Evolutionary conservation across 768 basidiomycete species (phyloP), one percentile per base, ranked within the genome.

Genomic region (Termitomyces sp.): DNA sequence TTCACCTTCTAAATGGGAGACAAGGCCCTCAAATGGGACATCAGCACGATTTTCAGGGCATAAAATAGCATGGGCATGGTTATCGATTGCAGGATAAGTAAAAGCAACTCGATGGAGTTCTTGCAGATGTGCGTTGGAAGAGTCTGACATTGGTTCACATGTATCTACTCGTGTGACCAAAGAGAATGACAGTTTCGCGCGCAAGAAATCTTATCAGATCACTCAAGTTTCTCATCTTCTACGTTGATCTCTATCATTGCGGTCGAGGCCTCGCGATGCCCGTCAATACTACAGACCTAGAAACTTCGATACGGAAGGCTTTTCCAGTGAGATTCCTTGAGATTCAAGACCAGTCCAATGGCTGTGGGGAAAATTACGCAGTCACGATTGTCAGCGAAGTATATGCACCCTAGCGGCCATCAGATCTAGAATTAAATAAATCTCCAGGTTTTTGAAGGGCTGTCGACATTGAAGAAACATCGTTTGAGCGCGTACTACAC

Each of bases 371-470:
- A 63, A 92, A 77, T 69, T 93, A 91, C 66, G 74, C 83, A 0
- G 79, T 93, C 32, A 67, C 89, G 30, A 78, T 94, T 33, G 91
- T 94, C 64, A 92, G 89, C 75, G 83, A 88, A 68, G 89, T 87
- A 61, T 40, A 79, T 28, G 35, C 23, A 38, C 20, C 5, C 16
- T 18, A 7, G 18, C 16, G 7, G 6, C 4, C 7, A 32, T 48
- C 10, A 38, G 33, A 18, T 23, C 41, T 2, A 30, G 28, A 32
- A 54, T 46, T 32, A 9, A 49, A 13, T 16, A 18, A 38, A 20
- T 18, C 8, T 30, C 44, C 59, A 90, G 86, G 84, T 79, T 0
- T 93, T 93, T 65, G 84, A 90, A 71, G 90, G 89, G 7, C 89
- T 91, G 73, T 79, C 78, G 13, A 92, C 89, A n/a, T 77, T 94